These are phyloP conservation scores for Fraxinus pennsylvanica DNA, from an alignment of 257 asterid species.

Conservation along the genomic window DNA sequence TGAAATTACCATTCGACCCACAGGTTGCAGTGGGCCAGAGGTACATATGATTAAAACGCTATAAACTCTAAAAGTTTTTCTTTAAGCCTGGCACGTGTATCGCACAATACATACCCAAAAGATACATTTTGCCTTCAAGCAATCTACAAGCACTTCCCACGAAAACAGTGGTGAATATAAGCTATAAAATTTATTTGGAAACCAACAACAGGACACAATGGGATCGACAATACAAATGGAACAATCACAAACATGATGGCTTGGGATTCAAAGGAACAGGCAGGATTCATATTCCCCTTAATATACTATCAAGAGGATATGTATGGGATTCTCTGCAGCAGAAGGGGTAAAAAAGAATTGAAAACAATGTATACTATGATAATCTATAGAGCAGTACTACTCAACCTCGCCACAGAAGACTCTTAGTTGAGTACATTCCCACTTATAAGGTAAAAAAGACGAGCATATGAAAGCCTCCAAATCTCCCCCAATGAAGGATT, in stretches of 20 bases:
- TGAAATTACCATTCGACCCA: constrained; percentile 16
- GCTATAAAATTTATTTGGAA: neutral
- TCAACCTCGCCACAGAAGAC: too few species aligned
- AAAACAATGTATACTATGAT: neutral
- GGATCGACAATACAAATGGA: neutral
- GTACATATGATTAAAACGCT: neutral
- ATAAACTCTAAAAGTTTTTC: neutral
- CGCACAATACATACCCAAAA: neutral
- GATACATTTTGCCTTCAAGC: neutral
- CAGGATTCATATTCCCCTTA: neutral
- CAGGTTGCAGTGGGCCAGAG: constrained; percentile 12
- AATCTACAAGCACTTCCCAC: neutral
- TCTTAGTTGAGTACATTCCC: neutral
- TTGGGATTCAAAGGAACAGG: neutral
- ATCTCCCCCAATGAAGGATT: neutral
- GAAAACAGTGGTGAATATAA: neutral
- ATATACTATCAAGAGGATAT: neutral
- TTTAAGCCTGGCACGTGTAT: neutral
- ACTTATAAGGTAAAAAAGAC: neutral
- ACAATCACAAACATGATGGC: neutral
- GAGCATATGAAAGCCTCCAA: neutral
- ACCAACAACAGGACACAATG: neutral
- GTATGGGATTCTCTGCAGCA: neutral
- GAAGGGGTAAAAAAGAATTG: neutral
- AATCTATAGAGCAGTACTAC: neutral